A percentile compares a stretch with the other conserved stretches of the same genome.
These are phyloP conservation scores for Fusarium musae DNA, from an alignment of 2,329 filamentous ascomycete genomes.

Conservation along the genomic window DNA sequence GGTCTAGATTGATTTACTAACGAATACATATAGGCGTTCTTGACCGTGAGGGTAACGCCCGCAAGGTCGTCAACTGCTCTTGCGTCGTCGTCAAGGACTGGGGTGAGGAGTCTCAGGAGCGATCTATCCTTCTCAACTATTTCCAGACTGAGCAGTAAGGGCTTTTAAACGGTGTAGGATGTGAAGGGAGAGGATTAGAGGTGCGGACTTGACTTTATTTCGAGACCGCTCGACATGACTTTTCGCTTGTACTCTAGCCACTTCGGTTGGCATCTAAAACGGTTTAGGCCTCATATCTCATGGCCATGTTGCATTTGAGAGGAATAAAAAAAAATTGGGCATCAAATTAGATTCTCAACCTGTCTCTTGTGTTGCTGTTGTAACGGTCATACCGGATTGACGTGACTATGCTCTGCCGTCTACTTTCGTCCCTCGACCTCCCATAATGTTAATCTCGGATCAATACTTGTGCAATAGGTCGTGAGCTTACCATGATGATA, in stretches of 20 bases:
- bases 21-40: slow-evolving; percentile 77
- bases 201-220: slow-evolving; percentile 48
- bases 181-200: slow-evolving; percentile 55
- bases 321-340: slow-evolving; percentile 54
- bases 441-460: slow-evolving; percentile 1
- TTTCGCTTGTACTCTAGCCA: slow-evolving; percentile 60
- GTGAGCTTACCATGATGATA: slow-evolving; percentile 75
- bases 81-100: slow-evolving; percentile 99
- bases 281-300: slow-evolving; percentile 49
- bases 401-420: neutral
- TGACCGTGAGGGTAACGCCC: slow-evolving; percentile 98
- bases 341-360: slow-evolving; percentile 40
- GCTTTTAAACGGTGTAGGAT: slow-evolving; percentile 48
- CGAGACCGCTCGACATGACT: slow-evolving; percentile 50
- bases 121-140: slow-evolving; percentile 99
- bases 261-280: slow-evolving; percentile 60
- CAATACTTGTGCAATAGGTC: neutral
- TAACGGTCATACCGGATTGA: neutral
- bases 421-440: slow-evolving; percentile 58
- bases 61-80: slow-evolving; percentile 99
- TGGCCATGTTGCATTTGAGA: slow-evolving; percentile 50
- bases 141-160: slow-evolving; percentile 89
- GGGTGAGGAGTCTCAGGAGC: slow-evolving; percentile 99
- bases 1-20: slow-evolving; percentile 46
- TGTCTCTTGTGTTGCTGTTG: neutral